A percentile compares a stretch with the other conserved stretches of the same genome.
phyloP scores from a whole-genome alignment of 2,329 filamentous ascomycete genomes.

The Pyrenophora seminiperda region DNA sequence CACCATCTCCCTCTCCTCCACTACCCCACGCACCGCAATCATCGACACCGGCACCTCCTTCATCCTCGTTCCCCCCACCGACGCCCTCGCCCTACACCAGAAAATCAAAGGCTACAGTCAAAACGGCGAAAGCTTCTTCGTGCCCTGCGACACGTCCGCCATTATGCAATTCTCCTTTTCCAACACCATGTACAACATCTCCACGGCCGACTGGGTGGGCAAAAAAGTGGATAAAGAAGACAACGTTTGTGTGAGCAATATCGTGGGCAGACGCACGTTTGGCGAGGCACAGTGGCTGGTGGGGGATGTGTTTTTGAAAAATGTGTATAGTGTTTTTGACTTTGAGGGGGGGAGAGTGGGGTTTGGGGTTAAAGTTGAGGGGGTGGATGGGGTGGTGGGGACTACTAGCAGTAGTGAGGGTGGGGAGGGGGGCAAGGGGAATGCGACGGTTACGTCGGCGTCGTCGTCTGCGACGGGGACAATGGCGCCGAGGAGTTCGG shows the following conservation, averaged over 20 bases:
- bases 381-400: constrained; percentile 6
- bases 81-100: constrained; percentile 71
- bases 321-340: constrained; percentile 87
- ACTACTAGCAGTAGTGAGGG: background rate
- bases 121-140: constrained; percentile 66
- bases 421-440: too few species aligned
- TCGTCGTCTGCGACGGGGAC: too few species aligned
- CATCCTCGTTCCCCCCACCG: constrained; percentile 70
- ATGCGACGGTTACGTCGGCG: too few species aligned
- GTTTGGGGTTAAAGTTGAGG: constrained; percentile 38
- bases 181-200: constrained; percentile 68
- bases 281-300: constrained; percentile 71
- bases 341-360: constrained; percentile 70
- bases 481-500: too few species aligned
- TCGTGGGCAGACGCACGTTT: constrained; percentile 74
- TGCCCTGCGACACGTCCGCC: constrained; percentile 72
- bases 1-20: constrained; percentile 47
- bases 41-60: constrained; percentile 86
- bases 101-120: constrained; percentile 66
- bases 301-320: constrained; percentile 85
- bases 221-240: constrained; percentile 40
- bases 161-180: constrained; percentile 70
- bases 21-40: constrained; percentile 62
- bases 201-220: constrained; percentile 73
- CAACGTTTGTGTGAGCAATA: constrained; percentile 65